Evolutionary conservation across 352 stramenopile genomes (phyloP).

Genomic region (Elongisporangium senticosum): DNA sequence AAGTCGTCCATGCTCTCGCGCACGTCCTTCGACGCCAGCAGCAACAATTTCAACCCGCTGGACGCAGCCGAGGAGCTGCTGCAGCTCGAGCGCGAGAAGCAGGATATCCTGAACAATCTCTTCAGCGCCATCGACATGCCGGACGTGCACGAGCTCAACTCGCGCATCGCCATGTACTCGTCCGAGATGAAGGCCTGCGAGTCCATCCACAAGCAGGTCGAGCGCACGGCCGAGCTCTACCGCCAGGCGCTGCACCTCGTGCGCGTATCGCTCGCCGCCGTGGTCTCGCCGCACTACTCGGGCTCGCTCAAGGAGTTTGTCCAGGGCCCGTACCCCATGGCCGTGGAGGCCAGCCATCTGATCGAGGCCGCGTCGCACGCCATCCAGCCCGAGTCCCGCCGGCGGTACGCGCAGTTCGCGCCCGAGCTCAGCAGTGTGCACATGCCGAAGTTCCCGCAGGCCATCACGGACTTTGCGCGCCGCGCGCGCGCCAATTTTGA

Average conservation of each 20-base stretch:
- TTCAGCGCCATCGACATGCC: constrained; percentile 54
- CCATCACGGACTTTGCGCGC: constrained; percentile 52
- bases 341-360: constrained; percentile 68
- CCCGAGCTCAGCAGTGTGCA: constrained; percentile 41
- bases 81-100: constrained; percentile 60
- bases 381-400: constrained; percentile 72
- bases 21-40: constrained; percentile 46
- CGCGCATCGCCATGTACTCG: constrained; percentile 62
- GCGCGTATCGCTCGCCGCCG: constrained; percentile 58
- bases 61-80: constrained; percentile 56
- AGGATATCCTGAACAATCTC: constrained; percentile 63
- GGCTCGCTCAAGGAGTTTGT: constrained; percentile 74
- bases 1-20: constrained; percentile 58
- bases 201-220: constrained; percentile 70
- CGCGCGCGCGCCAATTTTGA: constrained; percentile 46
- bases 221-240: constrained; percentile 64
- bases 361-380: constrained; percentile 62
- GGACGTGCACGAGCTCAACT: constrained; percentile 63
- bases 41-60: constrained; percentile 22
- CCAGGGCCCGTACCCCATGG: constrained; percentile 60
- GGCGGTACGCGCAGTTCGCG: constrained; percentile 65
- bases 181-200: constrained; percentile 77
- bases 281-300: constrained; percentile 68
- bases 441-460: constrained; percentile 58
- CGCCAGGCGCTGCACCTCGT: constrained; percentile 70